Conservation (phyloP, 2,329 filamentous ascomycete species). For the Rutstroemia sp. region DNA sequence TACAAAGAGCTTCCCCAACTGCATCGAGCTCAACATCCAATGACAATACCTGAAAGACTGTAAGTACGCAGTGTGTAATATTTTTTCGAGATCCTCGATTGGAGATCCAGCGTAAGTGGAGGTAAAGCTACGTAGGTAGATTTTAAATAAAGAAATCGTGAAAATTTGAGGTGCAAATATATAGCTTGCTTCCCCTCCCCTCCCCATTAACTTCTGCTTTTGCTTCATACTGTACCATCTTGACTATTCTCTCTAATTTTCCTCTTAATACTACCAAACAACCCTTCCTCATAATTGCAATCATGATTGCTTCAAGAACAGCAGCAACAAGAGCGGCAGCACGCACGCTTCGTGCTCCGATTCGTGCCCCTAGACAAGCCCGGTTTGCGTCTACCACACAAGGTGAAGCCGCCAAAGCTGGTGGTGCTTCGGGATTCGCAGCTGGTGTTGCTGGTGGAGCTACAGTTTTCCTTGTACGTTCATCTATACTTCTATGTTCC, state of each 20-base stretch:
- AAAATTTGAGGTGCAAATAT: no score
- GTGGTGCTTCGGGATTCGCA: slow-evolving; percentile 34
- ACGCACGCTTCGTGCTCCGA: slow-evolving; percentile 11
- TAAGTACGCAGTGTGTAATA: no score
- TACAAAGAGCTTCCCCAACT: no score
- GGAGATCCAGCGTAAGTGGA: no score
- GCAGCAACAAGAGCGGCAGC: slow-evolving; percentile 17
- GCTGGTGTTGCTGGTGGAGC: slow-evolving; percentile 43
- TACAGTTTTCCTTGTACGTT: slow-evolving; percentile 34
- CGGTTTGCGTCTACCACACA: slow-evolving; percentile 19
- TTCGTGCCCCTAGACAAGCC: slow-evolving; percentile 23
- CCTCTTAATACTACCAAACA: not conserved
- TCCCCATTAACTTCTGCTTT: no score
- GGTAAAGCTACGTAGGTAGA: no score
- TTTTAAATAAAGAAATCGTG: no score
- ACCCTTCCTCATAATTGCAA: not conserved
- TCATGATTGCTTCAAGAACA: slow-evolving; percentile 20
- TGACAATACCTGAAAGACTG: no score
- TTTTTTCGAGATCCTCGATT: no score
- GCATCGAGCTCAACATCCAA: no score
- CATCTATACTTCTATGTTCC: not conserved
- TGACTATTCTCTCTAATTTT: not conserved
- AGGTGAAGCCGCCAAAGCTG: slow-evolving; percentile 18
- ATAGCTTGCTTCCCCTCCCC: no score
- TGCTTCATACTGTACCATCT: not conserved